Base-by-base conservation (phyloP, 208 protist species). In the Crithidia acanthocephali region DNA sequence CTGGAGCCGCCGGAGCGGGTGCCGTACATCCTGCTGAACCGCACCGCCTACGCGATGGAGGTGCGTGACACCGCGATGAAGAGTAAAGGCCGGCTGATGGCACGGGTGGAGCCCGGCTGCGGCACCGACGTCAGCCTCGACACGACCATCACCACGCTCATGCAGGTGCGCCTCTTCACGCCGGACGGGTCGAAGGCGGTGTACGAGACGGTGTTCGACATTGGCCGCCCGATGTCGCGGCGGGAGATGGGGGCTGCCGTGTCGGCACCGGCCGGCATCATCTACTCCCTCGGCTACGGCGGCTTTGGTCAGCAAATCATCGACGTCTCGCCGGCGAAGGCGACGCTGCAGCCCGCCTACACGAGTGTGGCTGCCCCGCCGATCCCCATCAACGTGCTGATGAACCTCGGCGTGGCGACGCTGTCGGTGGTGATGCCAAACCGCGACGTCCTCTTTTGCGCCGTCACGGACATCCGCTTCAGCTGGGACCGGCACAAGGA, bases 1-100 rank as follows among this genome's bases (percentile, higher is more conserved):
- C 33, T 97, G 27, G 86, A 95, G 68, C 77, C 83, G 44, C 79
- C 83, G n/a, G 59, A 25, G 51, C 75, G 83, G 13, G 60, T 74
- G 35, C 88, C 92, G n/a, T 93, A 83, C 67, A 62, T 94, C 13
- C 37, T 94, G 58, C 59, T 95, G 30, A 97, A 97, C 66, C 90
- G 92, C 50, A 92, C 88, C 35, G 20, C 13, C 15, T 81, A 74
- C 68, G 2, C 64, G 1, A 68, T 95, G 4, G 77, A 85, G 37
- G 65, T 92, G 45, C 55, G 65, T n/a, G 85, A 94, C 59, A 79
- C 83, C 28, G 67, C 81, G 20, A 47, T 48, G 10, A 76, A 75
- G 62, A 77, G 76, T 33, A 51, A 74, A 30, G 80, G 82, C 16
- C 89, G 88, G 51, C 63, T 88, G 15, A 79, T 97, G 51, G 88